Conservation (phyloP, 495 filamentous ascomycete genomes). For the Thozetella sp. region DNA sequence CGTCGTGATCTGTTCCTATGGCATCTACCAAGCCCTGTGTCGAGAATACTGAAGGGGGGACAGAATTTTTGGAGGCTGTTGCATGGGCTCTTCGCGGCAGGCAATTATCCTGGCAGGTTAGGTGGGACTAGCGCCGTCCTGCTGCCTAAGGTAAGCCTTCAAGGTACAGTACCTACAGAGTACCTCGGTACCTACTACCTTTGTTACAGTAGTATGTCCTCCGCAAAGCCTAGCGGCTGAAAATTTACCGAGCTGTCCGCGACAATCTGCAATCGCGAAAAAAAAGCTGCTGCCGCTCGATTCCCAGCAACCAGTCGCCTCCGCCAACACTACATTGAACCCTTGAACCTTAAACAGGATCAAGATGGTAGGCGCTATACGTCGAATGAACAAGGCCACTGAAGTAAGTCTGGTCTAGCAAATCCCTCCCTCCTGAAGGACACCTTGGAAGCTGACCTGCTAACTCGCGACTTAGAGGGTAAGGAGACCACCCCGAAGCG, state of each 20-base stretch:
- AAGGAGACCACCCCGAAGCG: slow-evolving; percentile 8
- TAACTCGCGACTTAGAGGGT: background rate
- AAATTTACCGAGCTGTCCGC: slow-evolving; percentile 7
- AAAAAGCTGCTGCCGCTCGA: background rate
- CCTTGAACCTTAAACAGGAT: slow-evolving; percentile 7
- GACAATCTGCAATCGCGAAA: background rate
- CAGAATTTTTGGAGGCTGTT: background rate
- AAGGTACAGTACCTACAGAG: no score
- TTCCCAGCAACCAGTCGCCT: background rate
- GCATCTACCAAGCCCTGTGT: background rate
- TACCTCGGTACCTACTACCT: background rate
- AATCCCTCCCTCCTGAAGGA: background rate
- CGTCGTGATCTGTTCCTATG: background rate
- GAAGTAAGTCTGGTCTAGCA: slow-evolving; percentile 65
- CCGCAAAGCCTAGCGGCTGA: no score
- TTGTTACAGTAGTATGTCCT: no score
- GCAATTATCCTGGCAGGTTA: slow-evolving; percentile 22
- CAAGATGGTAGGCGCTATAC: slow-evolving; percentile 78
- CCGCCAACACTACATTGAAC: background rate
- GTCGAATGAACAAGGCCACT: slow-evolving; percentile 78
- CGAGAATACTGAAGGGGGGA: background rate
- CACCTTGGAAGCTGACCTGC: background rate
- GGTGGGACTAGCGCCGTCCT: slow-evolving; percentile 15
- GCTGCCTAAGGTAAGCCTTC: no score
- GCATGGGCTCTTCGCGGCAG: slow-evolving; percentile 9